A percentile compares a stretch with the other conserved stretches of the same genome.
phyloP scores from a whole-genome alignment of 1,284 basidiomycete species.

The Ustanciosporium gigantosporum region DNA sequence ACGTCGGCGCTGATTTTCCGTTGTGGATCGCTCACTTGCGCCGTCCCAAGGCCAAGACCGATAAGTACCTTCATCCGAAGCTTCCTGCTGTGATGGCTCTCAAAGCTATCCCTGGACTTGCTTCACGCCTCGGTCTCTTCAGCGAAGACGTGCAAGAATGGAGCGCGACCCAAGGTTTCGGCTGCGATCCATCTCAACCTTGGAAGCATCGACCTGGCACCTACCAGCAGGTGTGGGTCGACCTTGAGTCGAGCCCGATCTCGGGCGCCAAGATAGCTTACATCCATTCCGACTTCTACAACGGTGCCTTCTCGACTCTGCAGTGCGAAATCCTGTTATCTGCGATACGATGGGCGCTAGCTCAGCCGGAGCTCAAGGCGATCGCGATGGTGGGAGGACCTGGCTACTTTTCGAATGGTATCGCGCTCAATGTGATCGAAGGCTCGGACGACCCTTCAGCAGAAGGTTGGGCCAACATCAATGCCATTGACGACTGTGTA shows the following conservation, averaged over 20 bases:
- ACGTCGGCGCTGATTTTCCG: slow-evolving; percentile 57
- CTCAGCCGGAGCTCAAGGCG: slow-evolving; percentile 59
- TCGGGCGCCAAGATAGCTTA: slow-evolving; percentile 50
- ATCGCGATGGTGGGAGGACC: slow-evolving; percentile 62
- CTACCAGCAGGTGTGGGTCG: slow-evolving; percentile 64
- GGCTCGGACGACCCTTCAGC: slow-evolving; percentile 59
- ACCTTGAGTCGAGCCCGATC: slow-evolving; percentile 39
- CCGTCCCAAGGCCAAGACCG: slow-evolving; percentile 61
- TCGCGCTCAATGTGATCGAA: slow-evolving; percentile 64
- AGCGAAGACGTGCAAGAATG: slow-evolving; percentile 61
- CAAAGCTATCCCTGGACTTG: slow-evolving; percentile 52
- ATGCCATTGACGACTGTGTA: slow-evolving; percentile 59
- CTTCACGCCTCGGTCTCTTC: slow-evolving; percentile 34
- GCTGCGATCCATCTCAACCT: slow-evolving; percentile 6
- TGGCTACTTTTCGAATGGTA: slow-evolving; percentile 64
- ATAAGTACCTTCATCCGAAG: slow-evolving; percentile 62
- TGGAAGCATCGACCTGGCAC: slow-evolving; percentile 51
- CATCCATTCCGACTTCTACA: slow-evolving; percentile 64
- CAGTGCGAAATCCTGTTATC: slow-evolving; percentile 62
- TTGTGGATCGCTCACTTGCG: slow-evolving; percentile 64
- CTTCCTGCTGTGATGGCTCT: slow-evolving; percentile 62
- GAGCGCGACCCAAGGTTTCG: slow-evolving; percentile 33
- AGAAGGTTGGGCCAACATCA: slow-evolving; percentile 65
- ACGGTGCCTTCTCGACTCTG: slow-evolving; percentile 63
- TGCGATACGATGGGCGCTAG: slow-evolving; percentile 62